Evolutionary conservation across 2,329 filamentous ascomycete species (phyloP).

Genomic region (Xylariomycetidae sp.): DNA sequence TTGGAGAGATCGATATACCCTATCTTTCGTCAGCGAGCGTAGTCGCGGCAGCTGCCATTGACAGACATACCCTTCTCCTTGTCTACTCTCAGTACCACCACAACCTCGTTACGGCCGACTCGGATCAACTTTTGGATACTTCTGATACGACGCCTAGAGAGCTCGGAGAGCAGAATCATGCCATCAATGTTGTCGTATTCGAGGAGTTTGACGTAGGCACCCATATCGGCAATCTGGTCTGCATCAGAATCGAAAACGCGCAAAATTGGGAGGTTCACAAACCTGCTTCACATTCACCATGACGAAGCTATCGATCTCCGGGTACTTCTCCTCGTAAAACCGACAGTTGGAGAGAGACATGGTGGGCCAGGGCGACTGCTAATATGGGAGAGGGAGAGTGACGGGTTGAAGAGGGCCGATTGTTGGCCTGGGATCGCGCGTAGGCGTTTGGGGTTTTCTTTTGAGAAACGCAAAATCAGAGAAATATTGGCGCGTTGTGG

Average conservation of each 20-base stretch:
- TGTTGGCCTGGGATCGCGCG: slow-evolving; percentile 16
- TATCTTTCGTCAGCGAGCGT: too few relatives aligned
- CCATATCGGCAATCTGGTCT: slow-evolving; percentile 93
- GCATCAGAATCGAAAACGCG: slow-evolving; percentile 13
- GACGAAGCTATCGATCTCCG: slow-evolving; percentile 98
- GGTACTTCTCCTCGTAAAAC: slow-evolving; percentile 97
- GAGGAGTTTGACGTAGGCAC: slow-evolving; percentile 97
- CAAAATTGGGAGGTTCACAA: slow-evolving; percentile 7
- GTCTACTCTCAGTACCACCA: slow-evolving; percentile 96
- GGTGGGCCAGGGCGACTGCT: slow-evolving; percentile 51
- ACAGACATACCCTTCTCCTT: slow-evolving; percentile 81
- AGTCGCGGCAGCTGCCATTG: too few relatives aligned
- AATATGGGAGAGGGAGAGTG: slow-evolving; percentile 15
- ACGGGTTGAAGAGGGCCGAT: slow-evolving; percentile 12
- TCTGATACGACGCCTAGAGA: slow-evolving; percentile 96
- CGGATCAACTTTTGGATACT: slow-evolving; percentile 99
- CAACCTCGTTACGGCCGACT: slow-evolving; percentile 96
- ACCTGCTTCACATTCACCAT: slow-evolving; percentile 99
- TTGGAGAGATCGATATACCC: slow-evolving; percentile 98
- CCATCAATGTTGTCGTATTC: slow-evolving; percentile 99
- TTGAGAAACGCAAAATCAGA: too few relatives aligned
- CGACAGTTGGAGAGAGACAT: slow-evolving; percentile 97
- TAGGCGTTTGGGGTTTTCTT: too few relatives aligned
- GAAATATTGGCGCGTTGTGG: too few relatives aligned
- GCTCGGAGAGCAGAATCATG: slow-evolving; percentile 98